These are phyloP conservation scores for Colletotrichum shisoi DNA, from an alignment of 2,329 filamentous ascomycete species.

Conservation along the genomic window DNA sequence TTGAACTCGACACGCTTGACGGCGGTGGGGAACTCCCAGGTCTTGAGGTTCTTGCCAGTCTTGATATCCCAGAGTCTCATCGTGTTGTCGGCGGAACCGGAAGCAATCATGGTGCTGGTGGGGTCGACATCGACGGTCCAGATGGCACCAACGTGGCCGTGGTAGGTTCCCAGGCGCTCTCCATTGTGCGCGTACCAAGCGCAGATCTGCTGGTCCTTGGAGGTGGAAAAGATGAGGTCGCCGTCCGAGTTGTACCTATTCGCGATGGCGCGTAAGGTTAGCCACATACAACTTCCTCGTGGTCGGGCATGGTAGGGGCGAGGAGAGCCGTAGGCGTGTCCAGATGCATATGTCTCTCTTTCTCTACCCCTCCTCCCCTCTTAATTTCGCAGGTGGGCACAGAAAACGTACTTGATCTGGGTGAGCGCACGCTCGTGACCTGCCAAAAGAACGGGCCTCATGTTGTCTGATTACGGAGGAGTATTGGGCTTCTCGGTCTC, in stretches of 20 bases:
- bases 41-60: constrained; percentile 91
- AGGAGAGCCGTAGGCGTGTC: constrained; percentile 13
- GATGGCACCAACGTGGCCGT: constrained; percentile 95
- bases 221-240: constrained; percentile 93
- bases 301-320: constrained; percentile 5
- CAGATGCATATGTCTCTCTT: constrained; percentile 1
- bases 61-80: constrained; percentile 97
- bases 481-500: constrained; percentile 38
- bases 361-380: constrained; percentile 18
- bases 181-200: constrained; percentile 98
- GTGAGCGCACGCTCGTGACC: constrained; percentile 97
- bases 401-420: constrained; percentile 77
- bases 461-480: constrained; percentile 58
- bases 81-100: constrained; percentile 96
- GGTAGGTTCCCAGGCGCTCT: constrained; percentile 95
- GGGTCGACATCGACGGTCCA: constrained; percentile 99
- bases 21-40: constrained; percentile 95
- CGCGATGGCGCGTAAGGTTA: constrained; percentile 21
- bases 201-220: constrained; percentile 96
- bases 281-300: constrained; percentile 15
- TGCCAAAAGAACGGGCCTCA: constrained; percentile 95
- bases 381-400: constrained; percentile 5
- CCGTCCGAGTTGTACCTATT: constrained; percentile 88
- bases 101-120: constrained; percentile 88
- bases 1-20: constrained; percentile 99